Conservation (phyloP, 306 rosid genomes). For the Hippophae rhamnoides region DNA sequence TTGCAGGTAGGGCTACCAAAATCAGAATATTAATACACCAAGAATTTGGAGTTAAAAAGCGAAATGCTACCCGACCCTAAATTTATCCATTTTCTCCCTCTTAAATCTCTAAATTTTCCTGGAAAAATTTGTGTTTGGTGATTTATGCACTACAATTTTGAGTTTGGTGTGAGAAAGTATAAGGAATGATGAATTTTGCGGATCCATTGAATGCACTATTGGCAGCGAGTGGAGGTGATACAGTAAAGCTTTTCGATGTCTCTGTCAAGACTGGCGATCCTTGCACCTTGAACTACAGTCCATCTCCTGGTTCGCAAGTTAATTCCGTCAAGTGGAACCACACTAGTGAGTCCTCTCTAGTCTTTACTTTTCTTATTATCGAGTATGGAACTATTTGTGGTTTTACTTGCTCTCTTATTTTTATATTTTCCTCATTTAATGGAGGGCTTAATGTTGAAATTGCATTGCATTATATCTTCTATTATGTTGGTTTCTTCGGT, state of each 20-base stretch:
- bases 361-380: neutral
- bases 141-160: neutral
- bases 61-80: neutral
- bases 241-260: constrained; percentile 83
- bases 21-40: neutral
- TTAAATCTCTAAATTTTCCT: constrained; percentile 6
- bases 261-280: constrained; percentile 83
- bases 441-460: no score
- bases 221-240: constrained; percentile 91
- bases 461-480: no score
- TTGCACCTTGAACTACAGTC: constrained; percentile 73
- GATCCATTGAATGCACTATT: constrained; percentile 74
- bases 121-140: constrained; percentile 4
- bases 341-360: constrained; percentile 55
- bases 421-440: no score
- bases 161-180: neutral
- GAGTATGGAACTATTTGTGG: neutral
- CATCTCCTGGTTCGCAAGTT: constrained; percentile 68
- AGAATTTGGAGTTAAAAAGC: neutral
- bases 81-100: constrained; percentile 1
- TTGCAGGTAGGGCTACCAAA: constrained; percentile 31
- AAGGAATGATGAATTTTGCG: constrained; percentile 19
- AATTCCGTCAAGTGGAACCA: constrained; percentile 96
- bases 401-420: neutral
- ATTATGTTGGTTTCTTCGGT: no score